Percentiles rank a stretch among this genome's conserved stretches.
These are phyloP conservation scores for Phycomyces nitens DNA, from an alignment of 192 early-diverging fungal genomes.

Conservation along the genomic window DNA sequence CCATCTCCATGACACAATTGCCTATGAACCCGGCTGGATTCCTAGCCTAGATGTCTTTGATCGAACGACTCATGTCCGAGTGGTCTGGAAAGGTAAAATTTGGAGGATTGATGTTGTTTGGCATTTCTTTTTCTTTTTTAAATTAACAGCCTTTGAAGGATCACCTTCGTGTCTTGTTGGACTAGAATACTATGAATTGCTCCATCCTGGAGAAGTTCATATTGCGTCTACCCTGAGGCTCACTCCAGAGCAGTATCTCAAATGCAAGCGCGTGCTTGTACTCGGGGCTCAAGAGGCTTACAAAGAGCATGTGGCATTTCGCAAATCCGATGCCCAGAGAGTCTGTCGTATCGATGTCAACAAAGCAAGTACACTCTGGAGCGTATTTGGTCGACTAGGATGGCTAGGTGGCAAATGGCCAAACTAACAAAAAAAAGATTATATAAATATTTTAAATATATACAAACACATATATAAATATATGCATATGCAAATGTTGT, in stretches of 20 bases:
- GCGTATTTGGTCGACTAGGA: slow-evolving; percentile 71
- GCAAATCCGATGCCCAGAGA: slow-evolving; percentile 79
- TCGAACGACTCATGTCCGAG: slow-evolving; percentile 21
- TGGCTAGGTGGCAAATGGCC: slow-evolving; percentile 54
- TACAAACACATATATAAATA: too few species aligned
- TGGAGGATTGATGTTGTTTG: background rate
- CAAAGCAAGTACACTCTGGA: slow-evolving; percentile 73
- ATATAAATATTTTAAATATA: too few species aligned
- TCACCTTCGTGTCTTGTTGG: slow-evolving; percentile 26
- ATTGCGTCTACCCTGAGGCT: slow-evolving; percentile 64
- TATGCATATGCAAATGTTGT: too few species aligned
- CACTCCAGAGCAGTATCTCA: slow-evolving; percentile 68
- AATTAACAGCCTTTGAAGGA: slow-evolving; percentile 11
- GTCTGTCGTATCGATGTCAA: slow-evolving; percentile 84
- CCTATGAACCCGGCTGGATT: slow-evolving; percentile 27
- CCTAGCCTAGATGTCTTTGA: slow-evolving; percentile 26
- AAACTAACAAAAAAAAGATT: slow-evolving; percentile 13
- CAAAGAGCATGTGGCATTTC: slow-evolving; percentile 43
- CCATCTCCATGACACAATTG: background rate
- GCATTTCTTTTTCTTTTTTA: too few species aligned
- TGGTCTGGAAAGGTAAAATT: slow-evolving; percentile 36
- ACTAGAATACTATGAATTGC: slow-evolving; percentile 26
- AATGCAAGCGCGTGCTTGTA: slow-evolving; percentile 70
- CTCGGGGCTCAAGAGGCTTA: slow-evolving; percentile 37
- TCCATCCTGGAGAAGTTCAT: slow-evolving; percentile 26